Percentiles rank a stretch among this genome's conserved stretches.
Evolutionary conservation across 73 alveolate genomes (phyloP).

Genomic region (Paramecium primaurelia): DNA sequence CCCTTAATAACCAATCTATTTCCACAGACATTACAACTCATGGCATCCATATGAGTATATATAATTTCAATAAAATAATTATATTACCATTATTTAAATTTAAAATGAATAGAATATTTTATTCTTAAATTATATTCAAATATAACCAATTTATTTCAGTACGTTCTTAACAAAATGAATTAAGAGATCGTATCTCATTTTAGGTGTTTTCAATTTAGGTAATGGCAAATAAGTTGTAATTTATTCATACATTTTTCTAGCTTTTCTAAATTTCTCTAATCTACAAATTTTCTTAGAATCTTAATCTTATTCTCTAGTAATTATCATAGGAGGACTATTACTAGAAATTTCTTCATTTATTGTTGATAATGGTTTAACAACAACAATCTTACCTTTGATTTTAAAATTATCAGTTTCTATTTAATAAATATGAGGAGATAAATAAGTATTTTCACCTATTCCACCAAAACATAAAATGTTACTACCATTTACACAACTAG

Average conservation of each 20-base stretch:
- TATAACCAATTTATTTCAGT: not conserved
- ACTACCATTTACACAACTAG: not conserved
- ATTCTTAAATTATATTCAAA: not conserved
- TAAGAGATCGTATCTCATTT: slow-evolving; percentile 12
- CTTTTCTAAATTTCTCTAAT: slow-evolving; percentile 10
- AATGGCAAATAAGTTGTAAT: not conserved
- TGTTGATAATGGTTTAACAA: not conserved
- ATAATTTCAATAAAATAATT: not conserved
- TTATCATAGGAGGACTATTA: not conserved
- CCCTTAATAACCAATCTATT: slow-evolving; percentile 20
- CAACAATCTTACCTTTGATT: not conserved
- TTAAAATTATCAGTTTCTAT: slow-evolving; percentile 15
- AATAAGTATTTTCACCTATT: slow-evolving; percentile 1
- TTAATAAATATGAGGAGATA: slow-evolving; percentile 30
- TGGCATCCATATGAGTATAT: not conserved
- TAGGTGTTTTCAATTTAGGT: not conserved
- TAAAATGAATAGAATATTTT: not conserved
- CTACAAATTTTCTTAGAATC: not conserved
- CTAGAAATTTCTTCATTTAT: not conserved
- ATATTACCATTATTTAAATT: not conserved
- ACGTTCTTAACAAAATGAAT: slow-evolving; percentile 29
- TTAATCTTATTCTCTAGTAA: not conserved
- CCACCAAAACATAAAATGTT: slow-evolving; percentile 44
- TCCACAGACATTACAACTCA: slow-evolving; percentile 11
- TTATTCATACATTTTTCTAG: not conserved